Evolutionary conservation across 768 basidiomycete species (phyloP).

Genomic region (Rhodotorula babjevae): DNA sequence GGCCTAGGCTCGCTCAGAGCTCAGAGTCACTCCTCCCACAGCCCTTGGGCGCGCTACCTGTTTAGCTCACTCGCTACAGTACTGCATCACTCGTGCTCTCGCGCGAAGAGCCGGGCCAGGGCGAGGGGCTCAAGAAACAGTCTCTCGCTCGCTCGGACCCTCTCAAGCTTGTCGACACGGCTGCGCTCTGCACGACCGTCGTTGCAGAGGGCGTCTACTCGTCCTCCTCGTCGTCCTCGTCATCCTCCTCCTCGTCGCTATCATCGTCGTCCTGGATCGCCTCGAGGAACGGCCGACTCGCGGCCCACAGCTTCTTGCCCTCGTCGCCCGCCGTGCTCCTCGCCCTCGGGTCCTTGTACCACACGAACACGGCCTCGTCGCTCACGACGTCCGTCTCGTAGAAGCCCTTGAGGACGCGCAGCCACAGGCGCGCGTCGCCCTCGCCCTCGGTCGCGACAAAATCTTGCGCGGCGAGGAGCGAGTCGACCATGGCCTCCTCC

Average conservation of each 20-base stretch:
- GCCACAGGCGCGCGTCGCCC: constrained; percentile 63
- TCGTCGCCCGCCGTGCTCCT: constrained; percentile 65
- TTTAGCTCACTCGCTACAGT: no score
- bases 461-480: constrained; percentile 73
- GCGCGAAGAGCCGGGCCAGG: no score
- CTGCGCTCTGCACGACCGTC: no score
- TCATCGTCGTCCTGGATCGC: constrained; percentile 61
- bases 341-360: constrained; percentile 63
- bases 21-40: no score
- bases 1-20: no score
- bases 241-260: constrained; percentile 45
- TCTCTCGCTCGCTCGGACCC: not conserved
- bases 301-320: constrained; percentile 43
- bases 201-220: not conserved
- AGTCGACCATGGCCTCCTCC: constrained; percentile 65
- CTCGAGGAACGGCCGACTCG: constrained; percentile 68
- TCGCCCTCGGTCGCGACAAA: constrained; percentile 51
- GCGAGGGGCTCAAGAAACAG: no score
- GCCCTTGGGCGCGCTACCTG: no score
- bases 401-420: constrained; percentile 73
- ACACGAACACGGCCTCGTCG: constrained; percentile 80
- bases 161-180: no score
- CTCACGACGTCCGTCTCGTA: constrained; percentile 91
- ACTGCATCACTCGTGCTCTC: no score
- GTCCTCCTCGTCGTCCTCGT: constrained; percentile 6